Evolutionary conservation across 805 yeast genomes (phyloP).

Genomic region (Metschnikowia cerradonensis): DNA sequence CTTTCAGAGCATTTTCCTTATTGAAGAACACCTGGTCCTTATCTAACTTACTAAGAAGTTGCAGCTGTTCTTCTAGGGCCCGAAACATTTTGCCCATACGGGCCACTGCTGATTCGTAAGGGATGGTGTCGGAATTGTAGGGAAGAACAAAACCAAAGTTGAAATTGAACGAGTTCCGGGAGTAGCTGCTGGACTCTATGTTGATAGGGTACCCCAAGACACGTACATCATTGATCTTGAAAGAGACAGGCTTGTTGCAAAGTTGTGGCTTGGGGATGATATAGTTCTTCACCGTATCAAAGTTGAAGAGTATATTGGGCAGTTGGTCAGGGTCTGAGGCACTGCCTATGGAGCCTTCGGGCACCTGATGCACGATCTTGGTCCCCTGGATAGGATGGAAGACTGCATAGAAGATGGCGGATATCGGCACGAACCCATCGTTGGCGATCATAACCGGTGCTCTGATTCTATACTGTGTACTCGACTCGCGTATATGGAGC

Average conservation of each 20-base stretch:
- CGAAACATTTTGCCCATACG: constrained; percentile 85
- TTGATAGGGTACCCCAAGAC: constrained; percentile 88
- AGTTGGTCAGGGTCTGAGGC: constrained; percentile 6
- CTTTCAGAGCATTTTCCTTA: background rate
- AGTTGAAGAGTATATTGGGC: constrained; percentile 49
- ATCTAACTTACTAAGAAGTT: constrained; percentile 55
- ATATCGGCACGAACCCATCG: constrained; percentile 82
- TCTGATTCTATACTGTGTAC: background rate
- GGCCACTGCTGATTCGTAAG: constrained; percentile 80
- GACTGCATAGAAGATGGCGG: constrained; percentile 82
- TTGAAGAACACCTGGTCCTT: constrained; percentile 37
- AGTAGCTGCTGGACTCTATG: constrained; percentile 67
- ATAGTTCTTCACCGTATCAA: constrained; percentile 83
- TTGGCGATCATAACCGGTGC: constrained; percentile 25
- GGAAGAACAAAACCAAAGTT: constrained; percentile 91
- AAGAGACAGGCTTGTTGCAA: constrained; percentile 75
- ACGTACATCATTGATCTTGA: constrained; percentile 65
- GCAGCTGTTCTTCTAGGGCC: constrained; percentile 86
- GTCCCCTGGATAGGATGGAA: constrained; percentile 97
- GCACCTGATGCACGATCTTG: constrained; percentile 86
- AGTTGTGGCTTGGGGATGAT: constrained; percentile 90
- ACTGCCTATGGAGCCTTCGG: constrained; percentile 57
- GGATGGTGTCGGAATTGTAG: constrained; percentile 73
- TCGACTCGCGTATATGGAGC: background rate
- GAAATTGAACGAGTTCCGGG: constrained; percentile 88